phyloP scores from a whole-genome alignment of 495 filamentous ascomycete genomes.

The Penicillium angulare region DNA sequence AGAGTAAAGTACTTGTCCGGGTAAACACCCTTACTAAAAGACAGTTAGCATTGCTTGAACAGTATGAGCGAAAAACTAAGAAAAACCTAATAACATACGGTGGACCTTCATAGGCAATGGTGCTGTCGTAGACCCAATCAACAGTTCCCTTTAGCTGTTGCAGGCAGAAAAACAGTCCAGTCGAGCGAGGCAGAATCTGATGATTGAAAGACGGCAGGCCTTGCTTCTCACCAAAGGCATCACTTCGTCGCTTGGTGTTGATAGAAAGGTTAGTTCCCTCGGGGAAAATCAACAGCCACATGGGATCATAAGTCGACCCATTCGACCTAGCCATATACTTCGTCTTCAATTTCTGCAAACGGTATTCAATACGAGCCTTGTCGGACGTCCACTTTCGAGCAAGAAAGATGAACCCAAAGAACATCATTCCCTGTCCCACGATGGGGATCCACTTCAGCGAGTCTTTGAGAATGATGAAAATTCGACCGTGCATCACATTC shows the following conservation, averaged over 20 bases:
- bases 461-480: constrained; percentile 71
- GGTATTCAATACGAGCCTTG: constrained; percentile 57
- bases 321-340: constrained; percentile 48
- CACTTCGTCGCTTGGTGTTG: constrained; percentile 56
- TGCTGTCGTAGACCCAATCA: constrained; percentile 69
- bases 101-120: constrained; percentile 66
- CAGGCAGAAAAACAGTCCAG: constrained; percentile 62
- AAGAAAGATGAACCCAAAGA: constrained; percentile 70
- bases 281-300: constrained; percentile 71
- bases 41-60: constrained; percentile 5
- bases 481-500: constrained; percentile 61
- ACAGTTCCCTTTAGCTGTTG: constrained; percentile 59
- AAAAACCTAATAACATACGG: constrained; percentile 50
- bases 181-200: constrained; percentile 59
- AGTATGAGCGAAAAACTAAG: background rate
- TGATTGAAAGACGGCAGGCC: constrained; percentile 53
- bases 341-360: constrained; percentile 58
- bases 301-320: constrained; percentile 54
- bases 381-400: constrained; percentile 66
- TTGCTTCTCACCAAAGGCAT: constrained; percentile 56
- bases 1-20: constrained; percentile 68
- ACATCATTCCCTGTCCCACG: constrained; percentile 64
- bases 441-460: constrained; percentile 64
- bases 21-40: constrained; percentile 53
- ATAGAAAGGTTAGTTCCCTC: constrained; percentile 65